These are phyloP conservation scores for Penicillium corylophilum DNA, from an alignment of 2,329 filamentous ascomycete genomes.

Conservation along the genomic window DNA sequence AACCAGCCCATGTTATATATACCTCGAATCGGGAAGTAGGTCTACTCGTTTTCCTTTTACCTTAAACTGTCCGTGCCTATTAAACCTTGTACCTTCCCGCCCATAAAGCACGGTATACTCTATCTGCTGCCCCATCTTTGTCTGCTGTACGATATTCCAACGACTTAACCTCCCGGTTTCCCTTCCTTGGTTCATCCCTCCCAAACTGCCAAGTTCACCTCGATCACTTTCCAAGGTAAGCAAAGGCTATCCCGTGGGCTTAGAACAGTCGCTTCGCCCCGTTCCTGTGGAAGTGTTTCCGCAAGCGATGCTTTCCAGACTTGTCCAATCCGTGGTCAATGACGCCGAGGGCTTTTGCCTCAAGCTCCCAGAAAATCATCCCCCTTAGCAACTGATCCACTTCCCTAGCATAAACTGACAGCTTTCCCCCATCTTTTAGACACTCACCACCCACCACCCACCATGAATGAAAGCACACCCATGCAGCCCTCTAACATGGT, in stretches of 20 bases:
- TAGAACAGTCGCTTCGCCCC: neutral
- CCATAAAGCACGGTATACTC: slow-evolving; percentile 4
- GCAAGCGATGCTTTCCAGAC: neutral
- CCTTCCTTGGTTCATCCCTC: slow-evolving; percentile 4
- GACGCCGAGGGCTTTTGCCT: neutral
- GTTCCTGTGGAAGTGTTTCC: neutral
- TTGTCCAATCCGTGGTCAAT: neutral
- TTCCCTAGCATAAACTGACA: neutral
- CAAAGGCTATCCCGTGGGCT: neutral
- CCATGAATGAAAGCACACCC: slow-evolving; percentile 19
- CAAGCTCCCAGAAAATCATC: neutral
- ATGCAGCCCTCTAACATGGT: slow-evolving; percentile 17
- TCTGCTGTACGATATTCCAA: neutral
- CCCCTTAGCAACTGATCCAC: neutral
- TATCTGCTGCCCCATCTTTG: slow-evolving; percentile 6
- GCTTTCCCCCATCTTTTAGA: neutral
- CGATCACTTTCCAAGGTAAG: slow-evolving; percentile 13
- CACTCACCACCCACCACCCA: slow-evolving; percentile 6
- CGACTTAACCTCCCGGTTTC: neutral
- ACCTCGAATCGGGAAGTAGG: slow-evolving; percentile 3
- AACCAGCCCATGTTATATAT: slow-evolving; percentile 13
- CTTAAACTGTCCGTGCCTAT: slow-evolving; percentile 6
- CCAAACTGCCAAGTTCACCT: neutral
- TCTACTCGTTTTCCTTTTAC: neutral
- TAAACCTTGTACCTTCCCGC: slow-evolving; percentile 9